Percentiles rank a stretch among this genome's conserved stretches.
Conservation (phyloP, 371 early-diverging fungal genomes). For the Blakeslea trispora region DNA sequence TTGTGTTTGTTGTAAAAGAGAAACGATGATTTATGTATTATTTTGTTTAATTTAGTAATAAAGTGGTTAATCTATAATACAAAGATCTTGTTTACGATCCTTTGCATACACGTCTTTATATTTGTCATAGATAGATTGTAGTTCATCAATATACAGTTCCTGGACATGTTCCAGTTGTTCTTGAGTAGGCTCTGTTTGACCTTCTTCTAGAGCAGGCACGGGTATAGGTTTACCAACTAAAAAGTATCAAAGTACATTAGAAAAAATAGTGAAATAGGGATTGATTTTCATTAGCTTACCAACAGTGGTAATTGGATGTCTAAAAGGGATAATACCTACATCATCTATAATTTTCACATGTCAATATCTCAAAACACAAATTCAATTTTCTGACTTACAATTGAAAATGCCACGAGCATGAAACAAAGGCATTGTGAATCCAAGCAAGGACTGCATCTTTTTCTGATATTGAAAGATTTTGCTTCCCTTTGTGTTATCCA, state of each 20-base stretch:
- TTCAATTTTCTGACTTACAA: slow-evolving; percentile 43
- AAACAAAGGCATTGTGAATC: slow-evolving; percentile 73
- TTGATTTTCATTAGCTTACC: slow-evolving; percentile 32
- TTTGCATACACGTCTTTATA: slow-evolving; percentile 76
- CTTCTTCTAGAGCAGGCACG: slow-evolving; percentile 51
- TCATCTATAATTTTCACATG: slow-evolving; percentile 32
- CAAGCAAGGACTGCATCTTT: slow-evolving; percentile 58
- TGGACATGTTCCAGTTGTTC: slow-evolving; percentile 71
- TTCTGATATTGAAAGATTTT: slow-evolving; percentile 59
- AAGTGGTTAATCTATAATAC: slow-evolving; percentile 48
- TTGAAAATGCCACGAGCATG: slow-evolving; percentile 77
- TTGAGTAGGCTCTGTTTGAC: slow-evolving; percentile 57
- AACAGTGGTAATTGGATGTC: slow-evolving; percentile 56
- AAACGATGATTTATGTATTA: slow-evolving; percentile 49
- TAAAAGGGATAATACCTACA: slow-evolving; percentile 61
- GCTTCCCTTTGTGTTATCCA: slow-evolving; percentile 55
- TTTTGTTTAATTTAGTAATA: not conserved
- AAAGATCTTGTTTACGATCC: slow-evolving; percentile 61
- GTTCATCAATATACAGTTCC: slow-evolving; percentile 59
- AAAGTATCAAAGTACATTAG: not conserved
- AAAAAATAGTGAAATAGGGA: too few species aligned
- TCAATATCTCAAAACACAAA: not conserved
- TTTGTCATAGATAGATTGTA: slow-evolving; percentile 62
- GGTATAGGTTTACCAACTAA: slow-evolving; percentile 73
- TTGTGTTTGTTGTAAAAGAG: slow-evolving; percentile 86